Conservation (phyloP, 176 grass and related monocot genomes). For the Lolium perenne region DNA sequence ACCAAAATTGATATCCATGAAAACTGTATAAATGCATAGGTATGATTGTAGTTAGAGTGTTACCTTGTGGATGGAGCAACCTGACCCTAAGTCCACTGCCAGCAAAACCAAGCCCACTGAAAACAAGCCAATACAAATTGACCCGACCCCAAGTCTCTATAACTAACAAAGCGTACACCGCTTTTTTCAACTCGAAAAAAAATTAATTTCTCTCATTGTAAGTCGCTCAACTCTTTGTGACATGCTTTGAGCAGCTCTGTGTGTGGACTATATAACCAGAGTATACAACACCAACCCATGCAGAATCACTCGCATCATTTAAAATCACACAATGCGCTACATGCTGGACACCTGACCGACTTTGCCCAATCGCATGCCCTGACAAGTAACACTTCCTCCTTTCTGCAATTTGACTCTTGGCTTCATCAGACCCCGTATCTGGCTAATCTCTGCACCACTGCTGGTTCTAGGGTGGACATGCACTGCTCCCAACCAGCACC, state of each 20-base stretch:
- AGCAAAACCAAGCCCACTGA: slow-evolving; percentile 59
- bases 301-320: background rate
- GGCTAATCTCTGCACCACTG: slow-evolving; percentile 67
- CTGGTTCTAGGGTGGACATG: slow-evolving; percentile 71
- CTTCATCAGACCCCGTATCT: slow-evolving; percentile 64
- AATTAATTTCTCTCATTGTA: background rate
- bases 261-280: slow-evolving; percentile 1
- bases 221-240: slow-evolving; percentile 12
- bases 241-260: slow-evolving; percentile 1
- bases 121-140: slow-evolving; percentile 39
- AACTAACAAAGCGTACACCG: background rate
- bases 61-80: slow-evolving; percentile 88
- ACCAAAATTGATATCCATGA: slow-evolving; percentile 5
- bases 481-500: slow-evolving; percentile 77
- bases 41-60: background rate
- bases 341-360: background rate
- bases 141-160: background rate
- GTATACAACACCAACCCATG: background rate
- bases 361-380: background rate
- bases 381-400: background rate
- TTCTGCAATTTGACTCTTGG: background rate
- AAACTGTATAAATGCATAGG: background rate
- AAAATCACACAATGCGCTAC: slow-evolving; percentile 18
- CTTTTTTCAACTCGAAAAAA: background rate
- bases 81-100: slow-evolving; percentile 11